Base-by-base conservation (phyloP, 768 basidiomycete genomes). In the Cystobasidiopsis lactophilus region DNA sequence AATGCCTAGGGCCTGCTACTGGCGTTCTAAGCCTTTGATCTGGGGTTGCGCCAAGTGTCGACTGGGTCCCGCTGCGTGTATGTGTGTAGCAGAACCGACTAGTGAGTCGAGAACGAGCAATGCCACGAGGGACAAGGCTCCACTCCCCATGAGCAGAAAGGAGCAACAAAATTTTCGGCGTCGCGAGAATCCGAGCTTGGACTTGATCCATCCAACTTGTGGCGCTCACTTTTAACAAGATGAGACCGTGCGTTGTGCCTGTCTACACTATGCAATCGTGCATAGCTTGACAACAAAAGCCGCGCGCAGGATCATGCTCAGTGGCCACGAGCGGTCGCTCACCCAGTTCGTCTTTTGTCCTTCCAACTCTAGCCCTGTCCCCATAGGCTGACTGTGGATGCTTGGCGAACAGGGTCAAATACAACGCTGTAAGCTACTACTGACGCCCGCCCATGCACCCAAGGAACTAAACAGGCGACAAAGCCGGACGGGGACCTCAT, bases 271-370 rank as follows among this genome's bases (percentile, higher is more conserved):
- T n/a, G n/a, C n/a, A n/a, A n/a, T n/a, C n/a, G n/a, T n/a, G n/a
- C n/a, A n/a, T n/a, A n/a, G n/a, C n/a, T n/a, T n/a, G n/a, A n/a
- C n/a, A n/a, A n/a, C 7, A 16, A 35, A 16, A 35, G 33, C 9
- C 9, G 33, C 7, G 33, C 7, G 16, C 7, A 35, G 33, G 45
- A 54, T 53, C 37, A 51, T 59, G 45, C 52, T 60, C n/a, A 51
- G 58, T 85, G 89, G 91, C 60, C 89, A 98, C 69, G 86, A 95
- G 72, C 85, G 91, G 64, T 82, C 91, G 48, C 72, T 96, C 63
- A 95, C 89, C 7, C 55, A 53, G 13, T 26, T 38, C 29, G 29
- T 11, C 43, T 23, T 26, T 23, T 11, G 13, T 13, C 43, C 24
- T 19, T 11, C 43, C n/a, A 9, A 45, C 43, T 23, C 43, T 19